Conservation (phyloP, 129 eudicot species). For the Chrysanthemum seticuspe region DNA sequence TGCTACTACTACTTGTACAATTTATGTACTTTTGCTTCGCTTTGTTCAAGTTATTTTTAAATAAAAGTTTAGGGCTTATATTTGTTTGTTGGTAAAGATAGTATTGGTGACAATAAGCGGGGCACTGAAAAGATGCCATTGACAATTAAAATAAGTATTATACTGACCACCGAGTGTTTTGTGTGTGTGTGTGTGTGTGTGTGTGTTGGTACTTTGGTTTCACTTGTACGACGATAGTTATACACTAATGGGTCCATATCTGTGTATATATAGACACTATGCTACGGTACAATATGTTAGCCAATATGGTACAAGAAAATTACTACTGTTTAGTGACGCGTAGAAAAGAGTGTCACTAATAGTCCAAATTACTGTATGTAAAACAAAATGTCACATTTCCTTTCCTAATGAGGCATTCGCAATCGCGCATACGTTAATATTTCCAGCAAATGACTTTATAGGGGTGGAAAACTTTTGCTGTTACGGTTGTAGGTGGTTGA, state of each 20-base stretch:
- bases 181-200: neutral
- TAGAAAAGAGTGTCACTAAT: too few species aligned
- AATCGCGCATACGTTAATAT: too few species aligned
- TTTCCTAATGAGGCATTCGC: too few species aligned
- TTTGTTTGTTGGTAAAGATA: neutral
- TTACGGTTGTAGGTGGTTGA: too few species aligned
- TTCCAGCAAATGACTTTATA: too few species aligned
- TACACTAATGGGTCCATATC: neutral
- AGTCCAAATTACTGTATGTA: too few species aligned
- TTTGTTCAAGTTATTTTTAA: neutral
- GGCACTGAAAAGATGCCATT: conserved; percentile 9
- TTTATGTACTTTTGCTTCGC: neutral
- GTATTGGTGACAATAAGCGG: neutral
- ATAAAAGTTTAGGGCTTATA: neutral
- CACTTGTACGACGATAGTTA: neutral
- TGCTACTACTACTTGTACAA: neutral
- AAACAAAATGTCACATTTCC: too few species aligned
- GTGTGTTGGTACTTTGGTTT: neutral
- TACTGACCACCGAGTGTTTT: neutral
- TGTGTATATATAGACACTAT: neutral
- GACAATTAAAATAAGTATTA: neutral
- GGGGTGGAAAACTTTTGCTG: too few species aligned
- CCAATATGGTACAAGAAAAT: too few species aligned
- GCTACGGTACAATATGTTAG: too few species aligned
- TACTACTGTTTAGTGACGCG: too few species aligned